Conservation (phyloP, 202 grass and related monocot species). For the Brachypodium distachyon region DNA sequence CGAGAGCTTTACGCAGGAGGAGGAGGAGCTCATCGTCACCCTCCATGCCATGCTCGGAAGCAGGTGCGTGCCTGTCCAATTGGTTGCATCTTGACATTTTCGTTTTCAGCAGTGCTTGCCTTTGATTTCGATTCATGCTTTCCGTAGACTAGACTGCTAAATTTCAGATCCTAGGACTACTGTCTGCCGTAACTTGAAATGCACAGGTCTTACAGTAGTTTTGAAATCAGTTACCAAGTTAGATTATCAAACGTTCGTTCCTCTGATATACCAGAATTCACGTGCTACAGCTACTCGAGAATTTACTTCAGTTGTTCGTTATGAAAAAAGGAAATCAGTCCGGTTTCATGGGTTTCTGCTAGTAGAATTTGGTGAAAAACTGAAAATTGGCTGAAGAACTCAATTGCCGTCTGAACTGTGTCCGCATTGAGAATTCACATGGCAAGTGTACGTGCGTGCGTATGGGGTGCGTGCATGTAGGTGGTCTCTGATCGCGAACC, state of each 20-base stretch:
- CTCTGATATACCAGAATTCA: neutral
- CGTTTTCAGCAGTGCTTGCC: neutral
- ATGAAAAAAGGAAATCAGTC: neutral
- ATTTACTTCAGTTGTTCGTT: neutral
- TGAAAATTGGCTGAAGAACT: neutral
- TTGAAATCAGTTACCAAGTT: neutral
- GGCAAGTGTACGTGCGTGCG: too few species aligned
- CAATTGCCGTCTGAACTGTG: neutral
- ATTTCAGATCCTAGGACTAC: neutral
- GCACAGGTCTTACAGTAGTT: neutral
- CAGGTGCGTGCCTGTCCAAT: conserved; percentile 22
- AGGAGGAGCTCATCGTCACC: conserved; percentile 85
- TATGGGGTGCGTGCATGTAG: conserved; percentile 10
- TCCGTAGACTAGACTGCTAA: neutral
- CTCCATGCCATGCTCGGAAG: conserved; percentile 87
- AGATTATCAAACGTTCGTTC: neutral
- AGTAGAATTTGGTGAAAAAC: neutral
- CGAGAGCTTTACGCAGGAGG: conserved; percentile 88
- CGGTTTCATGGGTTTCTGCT: neutral
- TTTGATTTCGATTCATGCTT: neutral
- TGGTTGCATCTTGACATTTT: neutral
- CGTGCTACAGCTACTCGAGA: neutral
- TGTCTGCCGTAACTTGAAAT: neutral
- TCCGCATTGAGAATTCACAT: neutral
- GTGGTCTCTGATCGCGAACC: conserved; percentile 95